Evolutionary conservation across 768 basidiomycete genomes (phyloP).

Genomic region (Podaxis pistillaris): DNA sequence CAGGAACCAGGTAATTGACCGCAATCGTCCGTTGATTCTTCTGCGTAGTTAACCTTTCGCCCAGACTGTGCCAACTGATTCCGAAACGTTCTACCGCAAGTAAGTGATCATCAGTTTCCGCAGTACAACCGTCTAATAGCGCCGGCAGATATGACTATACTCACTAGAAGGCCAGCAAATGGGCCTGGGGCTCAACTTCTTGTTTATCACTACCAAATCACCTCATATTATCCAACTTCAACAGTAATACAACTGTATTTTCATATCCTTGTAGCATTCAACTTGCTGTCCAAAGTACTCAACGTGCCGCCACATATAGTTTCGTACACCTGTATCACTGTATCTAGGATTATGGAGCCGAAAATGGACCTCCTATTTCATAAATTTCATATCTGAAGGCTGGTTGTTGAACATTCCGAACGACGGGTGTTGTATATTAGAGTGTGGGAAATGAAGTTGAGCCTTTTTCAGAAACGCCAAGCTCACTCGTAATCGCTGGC

Average conservation of each 20-base stretch:
- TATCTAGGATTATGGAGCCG: not conserved
- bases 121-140: not conserved
- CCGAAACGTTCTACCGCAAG: conserved; percentile 87
- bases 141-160: conserved; percentile 40
- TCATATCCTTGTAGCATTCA: conserved; percentile 3
- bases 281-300: not conserved
- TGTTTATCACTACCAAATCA: not conserved
- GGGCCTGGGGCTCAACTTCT: not conserved
- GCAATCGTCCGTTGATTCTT: conserved; percentile 13
- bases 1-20: conserved; percentile 41
- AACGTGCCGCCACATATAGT: not conserved
- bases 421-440: not conserved
- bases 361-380: not conserved
- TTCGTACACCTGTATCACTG: not conserved
- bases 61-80: conserved; percentile 66
- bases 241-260: not conserved
- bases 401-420: not conserved
- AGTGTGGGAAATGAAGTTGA: not conserved
- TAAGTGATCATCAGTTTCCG: conserved; percentile 37
- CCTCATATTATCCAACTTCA: not conserved
- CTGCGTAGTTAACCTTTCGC: not conserved
- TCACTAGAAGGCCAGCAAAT: conserved; percentile 26
- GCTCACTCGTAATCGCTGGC: not conserved
- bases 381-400: not conserved
- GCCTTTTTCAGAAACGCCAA: not conserved